phyloP scores from a whole-genome alignment of 169 alveolate genomes.

The Perkinsus chesapeaki region DNA sequence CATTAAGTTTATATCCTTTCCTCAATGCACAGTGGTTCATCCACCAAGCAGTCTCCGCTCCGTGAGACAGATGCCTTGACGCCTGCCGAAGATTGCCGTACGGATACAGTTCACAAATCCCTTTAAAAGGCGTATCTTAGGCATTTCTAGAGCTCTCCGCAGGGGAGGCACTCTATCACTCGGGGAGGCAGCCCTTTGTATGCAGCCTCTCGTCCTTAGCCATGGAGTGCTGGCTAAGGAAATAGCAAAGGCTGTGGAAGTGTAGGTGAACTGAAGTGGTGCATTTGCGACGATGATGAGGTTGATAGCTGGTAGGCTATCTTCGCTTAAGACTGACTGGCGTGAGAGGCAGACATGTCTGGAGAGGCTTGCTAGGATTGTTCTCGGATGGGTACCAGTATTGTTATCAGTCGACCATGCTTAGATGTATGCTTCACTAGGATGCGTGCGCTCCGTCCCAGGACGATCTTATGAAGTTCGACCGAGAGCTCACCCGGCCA shows the following conservation, averaged over 20 bases:
- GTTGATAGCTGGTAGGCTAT: not conserved
- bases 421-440: not conserved
- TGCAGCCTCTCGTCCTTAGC: not conserved
- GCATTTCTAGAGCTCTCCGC: not conserved
- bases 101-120: not conserved
- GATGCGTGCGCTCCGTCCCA: not conserved
- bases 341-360: not conserved
- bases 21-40: not conserved
- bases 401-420: not conserved
- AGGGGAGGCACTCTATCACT: not conserved
- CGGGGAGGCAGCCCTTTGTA: not conserved
- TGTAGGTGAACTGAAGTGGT: not conserved
- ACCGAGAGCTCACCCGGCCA: not conserved
- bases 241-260: not conserved
- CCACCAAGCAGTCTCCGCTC: not conserved
- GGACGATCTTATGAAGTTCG: not conserved
- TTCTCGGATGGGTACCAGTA: not conserved
- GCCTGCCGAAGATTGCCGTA: not conserved
- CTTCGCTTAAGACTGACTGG: not conserved
- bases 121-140: not conserved
- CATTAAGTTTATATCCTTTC: not conserved
- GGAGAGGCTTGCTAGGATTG: not conserved
- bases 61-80: not conserved
- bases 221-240: not conserved
- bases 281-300: too few relatives aligned